Evolutionary conservation across 257 asterid species (phyloP).

Genomic region (Leptodermis oblonga): DNA sequence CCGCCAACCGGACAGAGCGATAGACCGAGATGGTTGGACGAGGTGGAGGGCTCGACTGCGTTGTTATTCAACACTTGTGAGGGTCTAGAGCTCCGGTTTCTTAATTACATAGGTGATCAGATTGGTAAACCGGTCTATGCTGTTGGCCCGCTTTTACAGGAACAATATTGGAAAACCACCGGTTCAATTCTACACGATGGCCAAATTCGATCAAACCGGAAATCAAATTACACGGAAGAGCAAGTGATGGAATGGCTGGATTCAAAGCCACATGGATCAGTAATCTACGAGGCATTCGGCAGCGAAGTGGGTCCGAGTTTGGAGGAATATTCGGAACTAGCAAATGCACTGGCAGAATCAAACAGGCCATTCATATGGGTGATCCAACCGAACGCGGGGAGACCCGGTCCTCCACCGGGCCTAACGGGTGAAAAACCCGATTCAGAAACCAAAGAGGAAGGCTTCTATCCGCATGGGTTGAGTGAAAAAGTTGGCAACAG

Average conservation of each 20-base stretch:
- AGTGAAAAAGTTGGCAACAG: constrained; percentile 38
- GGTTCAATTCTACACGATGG: constrained; percentile 41
- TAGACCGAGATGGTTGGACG: constrained; percentile 53
- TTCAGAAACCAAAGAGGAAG: constrained; percentile 26
- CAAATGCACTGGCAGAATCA: constrained; percentile 43
- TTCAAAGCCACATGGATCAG: constrained; percentile 44
- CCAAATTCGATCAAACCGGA: constrained; percentile 38
- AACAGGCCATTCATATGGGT: constrained; percentile 62
- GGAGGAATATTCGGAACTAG: constrained; percentile 53
- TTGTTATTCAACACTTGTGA: constrained; percentile 56
- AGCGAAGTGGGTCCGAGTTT: constrained; percentile 59
- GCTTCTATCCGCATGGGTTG: constrained; percentile 48
- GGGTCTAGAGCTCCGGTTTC: constrained; percentile 46
- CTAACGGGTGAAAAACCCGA: constrained; percentile 24
- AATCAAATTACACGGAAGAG: constrained; percentile 53
- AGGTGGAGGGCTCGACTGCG: constrained; percentile 41
- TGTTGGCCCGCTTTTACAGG: constrained; percentile 64
- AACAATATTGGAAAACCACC: constrained; percentile 41
- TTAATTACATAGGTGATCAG: constrained; percentile 35
- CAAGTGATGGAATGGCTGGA: constrained; percentile 63
- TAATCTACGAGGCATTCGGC: constrained; percentile 67
- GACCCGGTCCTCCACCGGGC: constrained; percentile 35
- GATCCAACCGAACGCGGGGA: constrained; percentile 55
- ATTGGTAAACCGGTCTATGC: constrained; percentile 45
- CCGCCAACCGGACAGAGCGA: constrained; percentile 39